These are phyloP conservation scores for Macaranga tanarius DNA, from an alignment of 441 rosid genomes.

Conservation along the genomic window DNA sequence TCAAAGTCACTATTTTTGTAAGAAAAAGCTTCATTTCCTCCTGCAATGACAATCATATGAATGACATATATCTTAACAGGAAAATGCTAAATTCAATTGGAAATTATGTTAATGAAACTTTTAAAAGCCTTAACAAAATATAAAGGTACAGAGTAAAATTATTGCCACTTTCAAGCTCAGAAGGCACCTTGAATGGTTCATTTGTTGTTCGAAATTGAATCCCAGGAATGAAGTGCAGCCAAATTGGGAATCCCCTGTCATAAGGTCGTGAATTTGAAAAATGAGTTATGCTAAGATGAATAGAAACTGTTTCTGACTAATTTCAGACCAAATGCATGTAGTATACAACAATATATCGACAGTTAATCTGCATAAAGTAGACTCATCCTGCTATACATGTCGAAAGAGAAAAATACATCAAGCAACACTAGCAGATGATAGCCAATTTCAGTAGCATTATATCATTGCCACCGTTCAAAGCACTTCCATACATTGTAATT, in stretches of 20 bases:
- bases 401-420: neutral
- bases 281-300: neutral
- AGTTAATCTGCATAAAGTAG: neutral
- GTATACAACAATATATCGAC: neutral
- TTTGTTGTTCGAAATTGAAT: slow-evolving; percentile 66
- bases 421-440: neutral
- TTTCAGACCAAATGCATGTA: neutral
- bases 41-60: slow-evolving; percentile 30
- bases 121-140: neutral
- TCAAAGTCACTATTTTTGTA: slow-evolving; percentile 48
- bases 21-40: slow-evolving; percentile 56
- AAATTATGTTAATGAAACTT: neutral
- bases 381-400: neutral
- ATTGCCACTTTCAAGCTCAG: slow-evolving; percentile 5
- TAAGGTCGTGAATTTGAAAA: slow-evolving; percentile 7
- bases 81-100: neutral
- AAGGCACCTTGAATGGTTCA: slow-evolving; percentile 44
- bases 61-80: neutral
- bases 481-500: neutral
- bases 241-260: slow-evolving; percentile 66
- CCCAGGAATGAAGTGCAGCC: slow-evolving; percentile 76
- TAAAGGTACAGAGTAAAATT: neutral
- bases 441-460: neutral
- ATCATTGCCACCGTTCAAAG: neutral
- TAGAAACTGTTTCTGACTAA: neutral